Conservation (phyloP, 768 basidiomycete species). For the Gautieria morchelliformis region DNA sequence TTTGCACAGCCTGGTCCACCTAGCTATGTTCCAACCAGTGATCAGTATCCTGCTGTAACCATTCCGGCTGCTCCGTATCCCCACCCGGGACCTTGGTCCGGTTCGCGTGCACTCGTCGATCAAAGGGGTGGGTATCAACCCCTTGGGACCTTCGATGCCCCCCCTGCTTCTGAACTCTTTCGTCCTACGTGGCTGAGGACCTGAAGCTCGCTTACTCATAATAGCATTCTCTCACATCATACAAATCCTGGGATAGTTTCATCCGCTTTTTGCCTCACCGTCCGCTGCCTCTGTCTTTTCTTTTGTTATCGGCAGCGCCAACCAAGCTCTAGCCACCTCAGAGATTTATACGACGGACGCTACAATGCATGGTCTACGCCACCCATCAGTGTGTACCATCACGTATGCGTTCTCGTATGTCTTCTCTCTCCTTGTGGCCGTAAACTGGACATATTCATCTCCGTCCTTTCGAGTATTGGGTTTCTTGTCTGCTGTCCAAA, state of each 20-base stretch:
- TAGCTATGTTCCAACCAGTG: background rate
- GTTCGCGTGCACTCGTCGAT: background rate
- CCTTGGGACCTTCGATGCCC: background rate
- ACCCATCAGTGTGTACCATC: background rate
- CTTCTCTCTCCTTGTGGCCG: background rate
- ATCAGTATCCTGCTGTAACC: background rate
- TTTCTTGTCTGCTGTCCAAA: background rate
- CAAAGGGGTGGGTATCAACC: background rate
- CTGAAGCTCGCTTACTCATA: background rate
- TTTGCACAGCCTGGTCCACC: background rate
- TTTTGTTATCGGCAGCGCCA: background rate
- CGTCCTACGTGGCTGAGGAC: slow-evolving; percentile 9
- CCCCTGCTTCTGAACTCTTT: slow-evolving; percentile 3
- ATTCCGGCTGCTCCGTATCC: background rate
- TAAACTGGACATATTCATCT: slow-evolving; percentile 5
- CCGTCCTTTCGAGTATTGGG: slow-evolving; percentile 1
- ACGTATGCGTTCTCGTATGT: background rate
- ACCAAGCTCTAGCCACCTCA: background rate
- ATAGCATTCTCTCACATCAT: background rate
- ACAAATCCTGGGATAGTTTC: background rate
- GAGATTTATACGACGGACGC: background rate
- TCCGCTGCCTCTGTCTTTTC: background rate
- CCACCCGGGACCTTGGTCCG: background rate
- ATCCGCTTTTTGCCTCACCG: background rate
- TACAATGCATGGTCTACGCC: background rate